A percentile compares a stretch with the other conserved stretches of the same genome.
phyloP scores from a whole-genome alignment of 768 basidiomycete species.

The Mycena haematopus region DNA sequence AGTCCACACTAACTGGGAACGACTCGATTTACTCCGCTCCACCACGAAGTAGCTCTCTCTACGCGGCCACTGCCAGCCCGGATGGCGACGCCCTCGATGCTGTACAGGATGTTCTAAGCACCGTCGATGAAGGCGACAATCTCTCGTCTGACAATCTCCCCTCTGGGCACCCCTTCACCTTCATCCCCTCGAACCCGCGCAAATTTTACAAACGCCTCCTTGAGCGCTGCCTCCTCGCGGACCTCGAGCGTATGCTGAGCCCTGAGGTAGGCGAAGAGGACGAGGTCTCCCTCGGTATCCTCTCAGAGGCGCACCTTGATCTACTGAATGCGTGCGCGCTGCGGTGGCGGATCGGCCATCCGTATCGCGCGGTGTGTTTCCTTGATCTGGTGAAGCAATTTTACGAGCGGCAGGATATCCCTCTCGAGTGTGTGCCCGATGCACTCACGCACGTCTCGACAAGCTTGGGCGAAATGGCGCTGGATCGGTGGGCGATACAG shows the following conservation, averaged over 20 bases:
- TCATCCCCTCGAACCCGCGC: constrained; percentile 87
- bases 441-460: constrained; percentile 78
- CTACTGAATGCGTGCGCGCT: constrained; percentile 85
- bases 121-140: background rate
- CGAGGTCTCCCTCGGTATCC: constrained; percentile 92
- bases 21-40: constrained; percentile 49
- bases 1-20: constrained; percentile 68
- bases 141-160: no score
- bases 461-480: constrained; percentile 63
- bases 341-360: no score
- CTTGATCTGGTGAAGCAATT: no score
- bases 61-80: background rate
- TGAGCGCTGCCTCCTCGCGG: constrained; percentile 79
- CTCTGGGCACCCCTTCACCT: constrained; percentile 62
- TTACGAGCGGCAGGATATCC: no score
- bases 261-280: constrained; percentile 91
- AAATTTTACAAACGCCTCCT: constrained; percentile 86
- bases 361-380: no score
- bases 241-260: constrained; percentile 88
- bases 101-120: background rate
- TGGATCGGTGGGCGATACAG: no score
- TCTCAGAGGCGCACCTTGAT: constrained; percentile 79
- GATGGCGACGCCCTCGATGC: background rate
- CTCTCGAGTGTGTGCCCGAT: constrained; percentile 93
- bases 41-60: constrained; percentile 62